Base-by-base conservation (phyloP, 148 eudicot species). In the Chenopodium suecicum region DNA sequence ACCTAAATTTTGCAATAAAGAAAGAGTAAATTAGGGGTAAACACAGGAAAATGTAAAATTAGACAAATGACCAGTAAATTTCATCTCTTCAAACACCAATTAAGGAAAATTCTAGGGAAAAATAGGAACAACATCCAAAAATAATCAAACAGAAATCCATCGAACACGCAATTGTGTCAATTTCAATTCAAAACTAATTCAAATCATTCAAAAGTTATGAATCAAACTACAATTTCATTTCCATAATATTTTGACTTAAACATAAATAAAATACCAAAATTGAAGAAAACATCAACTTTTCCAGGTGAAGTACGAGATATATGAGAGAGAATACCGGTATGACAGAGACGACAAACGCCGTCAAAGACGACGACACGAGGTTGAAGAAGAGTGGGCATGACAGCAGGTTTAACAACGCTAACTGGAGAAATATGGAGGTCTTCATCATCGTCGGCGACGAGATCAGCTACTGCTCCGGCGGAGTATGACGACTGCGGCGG, bases 331-430 rank as follows among this genome's bases (percentile, higher is more conserved):
- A 41, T 79, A 94, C 97, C 97, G 31, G 83, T 58, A 78, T 95
- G 98, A 81, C 98, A 93, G 72, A 95, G 97, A 86, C 90, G 98
- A 66, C 98, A 95, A 48, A 92, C 97, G 58, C 98, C 98, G 83
- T 96, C 99, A 79, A 86, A 96, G 62, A 96, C 60, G 34, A 96
- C 90, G 84, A 94, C 97, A 19, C 98, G 87, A 3, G 92, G 95
- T 88, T 88, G 94, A 29, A 94, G 95, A 71, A 86, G 67, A 78
- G 77, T 52, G 22, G 91, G 90, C 41, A 78, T 4, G 2, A 73
- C 29, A 17, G 63, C 72, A 13, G 83, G 78, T 69, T 81, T 85
- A 9, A 85, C 9, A 4, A 71, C 82, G 25, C 80, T 72, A 11
- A 77, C 70, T 8, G 84, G 2, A 31, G 80, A 50, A 14, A n/a